Conservation (phyloP, 164 flowering plant genomes). For the Vitis cinerea region DNA sequence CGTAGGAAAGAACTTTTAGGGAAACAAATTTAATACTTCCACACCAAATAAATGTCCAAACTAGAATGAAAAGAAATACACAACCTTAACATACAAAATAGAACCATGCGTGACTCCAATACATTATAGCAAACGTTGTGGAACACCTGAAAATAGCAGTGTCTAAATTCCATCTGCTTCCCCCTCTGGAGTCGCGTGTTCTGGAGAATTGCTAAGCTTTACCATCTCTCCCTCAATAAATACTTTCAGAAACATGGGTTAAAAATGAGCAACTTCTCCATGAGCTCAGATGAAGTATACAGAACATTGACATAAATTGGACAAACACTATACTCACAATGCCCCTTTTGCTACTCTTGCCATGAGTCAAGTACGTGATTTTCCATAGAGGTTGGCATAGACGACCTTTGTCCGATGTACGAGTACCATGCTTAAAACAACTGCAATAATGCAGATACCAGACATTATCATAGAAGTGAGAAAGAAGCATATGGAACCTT, state of each 20-base stretch:
- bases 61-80: background rate
- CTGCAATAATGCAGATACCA: constrained; percentile 78
- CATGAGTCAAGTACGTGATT: constrained; percentile 37
- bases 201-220: too few relatives aligned
- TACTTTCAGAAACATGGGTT: background rate
- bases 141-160: too few relatives aligned
- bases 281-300: background rate
- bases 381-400: constrained; percentile 78
- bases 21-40: too few relatives aligned
- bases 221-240: too few relatives aligned
- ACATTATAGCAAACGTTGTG: too few relatives aligned
- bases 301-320: background rate
- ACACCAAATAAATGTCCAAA: background rate
- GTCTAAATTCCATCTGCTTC: too few relatives aligned
- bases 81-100: background rate
- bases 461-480: constrained; percentile 78
- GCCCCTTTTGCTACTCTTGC: background rate
- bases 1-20: too few relatives aligned
- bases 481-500: constrained; percentile 78
- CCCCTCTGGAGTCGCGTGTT: too few relatives aligned
- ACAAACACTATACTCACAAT: background rate
- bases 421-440: constrained; percentile 70
- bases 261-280: background rate
- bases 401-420: constrained; percentile 78
- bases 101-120: too few relatives aligned